Evolutionary conservation across 768 basidiomycete genomes (phyloP).

Genomic region (Tulasnella sp.): DNA sequence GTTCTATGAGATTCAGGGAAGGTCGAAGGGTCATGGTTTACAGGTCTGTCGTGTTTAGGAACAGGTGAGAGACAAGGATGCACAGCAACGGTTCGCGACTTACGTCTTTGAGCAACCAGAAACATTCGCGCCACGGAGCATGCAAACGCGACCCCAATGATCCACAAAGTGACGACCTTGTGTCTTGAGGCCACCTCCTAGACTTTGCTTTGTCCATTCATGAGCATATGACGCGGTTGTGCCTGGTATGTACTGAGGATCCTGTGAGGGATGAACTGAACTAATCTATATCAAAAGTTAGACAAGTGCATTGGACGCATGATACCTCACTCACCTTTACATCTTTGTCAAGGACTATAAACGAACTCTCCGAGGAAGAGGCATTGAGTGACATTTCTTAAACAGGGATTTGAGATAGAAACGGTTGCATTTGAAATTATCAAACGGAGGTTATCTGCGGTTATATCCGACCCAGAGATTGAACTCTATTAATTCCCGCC

Average conservation of each 20-base stretch:
- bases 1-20: conserved; percentile 53
- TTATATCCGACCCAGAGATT: too few relatives aligned
- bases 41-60: conserved; percentile 40
- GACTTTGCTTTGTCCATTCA: conserved; percentile 50
- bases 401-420: too few relatives aligned
- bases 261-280: background rate
- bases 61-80: background rate
- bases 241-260: conserved; percentile 4
- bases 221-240: conserved; percentile 40
- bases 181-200: conserved; percentile 42
- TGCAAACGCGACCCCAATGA: conserved; percentile 62
- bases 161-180: conserved; percentile 78
- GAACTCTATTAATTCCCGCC: too few relatives aligned
- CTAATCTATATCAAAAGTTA: background rate
- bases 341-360: too few relatives aligned
- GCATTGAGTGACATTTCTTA: too few relatives aligned
- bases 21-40: conserved; percentile 48
- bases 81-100: conserved; percentile 21
- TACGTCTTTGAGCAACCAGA: conserved; percentile 75
- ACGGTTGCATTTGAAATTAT: too few relatives aligned
- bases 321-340: too few relatives aligned
- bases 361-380: too few relatives aligned
- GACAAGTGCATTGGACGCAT: too few relatives aligned
- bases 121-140: conserved; percentile 73
- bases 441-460: too few relatives aligned